Percentiles rank a stretch among this genome's conserved stretches.
phyloP scores from a whole-genome alignment of 805 yeast species.

The Zygosaccharomyces pseudorouxii region DNA sequence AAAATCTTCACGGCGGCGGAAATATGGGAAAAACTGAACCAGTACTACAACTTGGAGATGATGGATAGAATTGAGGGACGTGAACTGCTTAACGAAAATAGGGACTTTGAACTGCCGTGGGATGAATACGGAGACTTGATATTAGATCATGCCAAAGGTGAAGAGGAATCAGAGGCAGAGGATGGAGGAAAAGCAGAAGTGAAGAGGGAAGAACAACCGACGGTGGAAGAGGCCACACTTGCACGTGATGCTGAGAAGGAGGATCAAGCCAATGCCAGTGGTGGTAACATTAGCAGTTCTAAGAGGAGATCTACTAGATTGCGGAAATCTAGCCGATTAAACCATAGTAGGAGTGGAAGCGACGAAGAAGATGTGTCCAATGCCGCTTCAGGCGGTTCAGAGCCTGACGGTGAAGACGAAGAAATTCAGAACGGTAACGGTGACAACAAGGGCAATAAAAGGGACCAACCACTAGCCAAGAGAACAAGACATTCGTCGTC shows the following conservation, averaged over 20 bases:
- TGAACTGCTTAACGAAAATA: constrained; percentile 6
- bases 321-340: constrained; percentile 4
- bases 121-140: constrained; percentile 43
- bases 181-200: constrained; percentile 4
- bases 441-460: background rate
- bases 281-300: background rate
- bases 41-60: constrained; percentile 52
- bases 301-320: constrained; percentile 9
- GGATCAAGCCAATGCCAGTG: background rate
- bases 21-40: constrained; percentile 52
- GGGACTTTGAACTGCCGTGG: constrained; percentile 42
- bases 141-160: constrained; percentile 34
- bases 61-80: constrained; percentile 52
- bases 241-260: background rate
- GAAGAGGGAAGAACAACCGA: background rate
- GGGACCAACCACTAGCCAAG: constrained; percentile 22
- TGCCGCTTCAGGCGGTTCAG: constrained; percentile 6
- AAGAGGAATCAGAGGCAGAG: background rate
- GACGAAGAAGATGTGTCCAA: constrained; percentile 5
- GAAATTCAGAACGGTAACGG: constrained; percentile 9
- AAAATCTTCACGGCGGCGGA: constrained; percentile 43
- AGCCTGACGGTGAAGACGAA: constrained; percentile 12
- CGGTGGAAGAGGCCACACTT: background rate
- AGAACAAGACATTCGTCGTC: constrained; percentile 24
- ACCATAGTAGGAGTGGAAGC: constrained; percentile 1